Percentiles rank a stretch among this genome's conserved stretches.
Conservation (phyloP, 306 rosid species). For the Nissolia schottii region DNA sequence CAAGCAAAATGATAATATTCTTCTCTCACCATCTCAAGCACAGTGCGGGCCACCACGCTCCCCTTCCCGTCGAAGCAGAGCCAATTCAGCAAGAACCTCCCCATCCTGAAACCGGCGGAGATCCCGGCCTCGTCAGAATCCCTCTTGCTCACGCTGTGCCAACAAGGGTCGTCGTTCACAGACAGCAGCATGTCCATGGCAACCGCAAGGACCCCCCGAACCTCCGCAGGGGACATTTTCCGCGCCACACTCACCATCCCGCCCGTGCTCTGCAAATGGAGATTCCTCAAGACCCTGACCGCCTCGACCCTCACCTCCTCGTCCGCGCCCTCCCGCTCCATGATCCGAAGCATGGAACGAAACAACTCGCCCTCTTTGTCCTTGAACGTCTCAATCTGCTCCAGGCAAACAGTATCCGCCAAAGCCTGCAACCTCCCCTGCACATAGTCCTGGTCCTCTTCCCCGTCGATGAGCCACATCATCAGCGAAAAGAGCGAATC, state of each 20-base stretch:
- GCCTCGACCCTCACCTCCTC: background rate
- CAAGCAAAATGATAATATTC: background rate
- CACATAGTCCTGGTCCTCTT: background rate
- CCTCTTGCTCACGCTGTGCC: background rate
- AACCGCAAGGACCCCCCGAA: background rate
- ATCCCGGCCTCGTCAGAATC: background rate
- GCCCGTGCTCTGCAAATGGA: background rate
- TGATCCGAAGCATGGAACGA: slow-evolving; percentile 1
- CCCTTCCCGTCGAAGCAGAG: background rate
- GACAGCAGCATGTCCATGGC: background rate
- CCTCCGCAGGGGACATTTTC: background rate
- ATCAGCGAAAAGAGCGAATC: background rate
- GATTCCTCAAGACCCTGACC: background rate
- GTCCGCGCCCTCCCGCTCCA: background rate
- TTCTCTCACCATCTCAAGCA: background rate
- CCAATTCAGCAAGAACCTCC: background rate
- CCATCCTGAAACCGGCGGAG: background rate
- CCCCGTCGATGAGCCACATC: background rate
- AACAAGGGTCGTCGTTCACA: background rate
- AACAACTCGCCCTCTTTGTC: background rate
- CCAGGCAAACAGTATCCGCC: background rate
- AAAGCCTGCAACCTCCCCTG: background rate
- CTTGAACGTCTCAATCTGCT: background rate
- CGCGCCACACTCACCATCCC: background rate
- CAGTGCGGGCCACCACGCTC: background rate